Evolutionary conservation across 2,329 filamentous ascomycete species (phyloP).

Genomic region (Aschersonia sp.): DNA sequence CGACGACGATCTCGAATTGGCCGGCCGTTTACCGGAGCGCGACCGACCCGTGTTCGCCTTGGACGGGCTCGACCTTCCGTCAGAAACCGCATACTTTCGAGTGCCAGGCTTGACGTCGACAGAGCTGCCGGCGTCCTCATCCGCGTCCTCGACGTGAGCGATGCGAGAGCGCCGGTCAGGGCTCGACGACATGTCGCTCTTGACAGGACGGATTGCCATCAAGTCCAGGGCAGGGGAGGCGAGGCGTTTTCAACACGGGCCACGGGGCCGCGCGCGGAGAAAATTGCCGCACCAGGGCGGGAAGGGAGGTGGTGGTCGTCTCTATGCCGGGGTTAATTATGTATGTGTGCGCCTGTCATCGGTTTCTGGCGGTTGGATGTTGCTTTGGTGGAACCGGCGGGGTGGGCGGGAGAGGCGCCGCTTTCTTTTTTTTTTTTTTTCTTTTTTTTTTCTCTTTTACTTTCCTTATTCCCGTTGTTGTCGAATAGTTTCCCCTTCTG

Average conservation of each 20-base stretch:
- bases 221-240: conserved; percentile 1
- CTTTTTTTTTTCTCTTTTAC: not conserved
- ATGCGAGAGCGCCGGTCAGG: conserved; percentile 17
- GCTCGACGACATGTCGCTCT: conserved; percentile 25
- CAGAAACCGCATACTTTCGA: conserved; percentile 31
- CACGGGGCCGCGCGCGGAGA: not conserved
- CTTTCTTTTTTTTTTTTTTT: not conserved
- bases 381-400: conserved; percentile 1
- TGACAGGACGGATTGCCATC: not conserved
- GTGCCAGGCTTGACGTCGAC: conserved; percentile 23
- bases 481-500: not conserved
- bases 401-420: not conserved
- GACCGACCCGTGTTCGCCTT: conserved; percentile 38
- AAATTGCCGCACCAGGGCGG: conserved; percentile 1
- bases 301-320: not conserved
- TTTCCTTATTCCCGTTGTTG: not conserved
- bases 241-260: conserved; percentile 1
- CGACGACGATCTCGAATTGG: conserved; percentile 21
- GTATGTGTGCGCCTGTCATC: not conserved
- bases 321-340: not conserved
- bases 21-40: conserved; percentile 21
- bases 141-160: conserved; percentile 33
- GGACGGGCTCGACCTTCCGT: conserved; percentile 23
- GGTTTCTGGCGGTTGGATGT: conserved; percentile 1
- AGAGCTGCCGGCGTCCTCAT: conserved; percentile 31